Evolutionary conservation across 2,329 filamentous ascomycete genomes (phyloP), one percentile per base, ranked within the genome.

Genomic region (Monosporascus sp.): DNA sequence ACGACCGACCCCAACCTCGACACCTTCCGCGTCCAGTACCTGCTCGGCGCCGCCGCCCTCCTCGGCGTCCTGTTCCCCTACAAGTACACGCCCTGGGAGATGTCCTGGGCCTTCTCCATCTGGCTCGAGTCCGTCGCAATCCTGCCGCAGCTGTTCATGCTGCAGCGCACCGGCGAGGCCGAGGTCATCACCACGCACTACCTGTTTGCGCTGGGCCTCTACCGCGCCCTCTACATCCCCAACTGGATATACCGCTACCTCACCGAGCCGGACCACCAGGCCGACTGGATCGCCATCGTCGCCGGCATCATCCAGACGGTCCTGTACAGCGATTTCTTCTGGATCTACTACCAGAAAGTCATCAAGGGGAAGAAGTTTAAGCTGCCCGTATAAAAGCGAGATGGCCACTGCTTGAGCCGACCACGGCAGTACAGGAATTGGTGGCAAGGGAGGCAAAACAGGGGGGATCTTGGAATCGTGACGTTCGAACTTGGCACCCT

Each of bases 161-260:
- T 99, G 59, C 94, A 99, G 76, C 82, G 94, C 65, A 99, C 94
- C 0, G 95, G 94, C 61, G 93, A 97, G 76, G 95, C 94, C 11
- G 94, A 99, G 76, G 97, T 94, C n/a, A 99, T 99, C 68, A 99
- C 94, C 14, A 96, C 92, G 1, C 93, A 99, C 74, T 99, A 99
- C 72, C 82, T 99, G 43, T 96, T 96, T 68, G 93, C 95, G 16
- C 79, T 99, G 38, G 94, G 94, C 37, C 78, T 87, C 58, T 99
- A 99, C 77, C 82, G 94, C 53, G 90, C 92, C 3, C 79, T 99
- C 53, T 99, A 99, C 74, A 99, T 99, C 63, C 94, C 94, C 61
- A 99, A 99, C 76, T 99, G 94, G 94, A 85, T 97, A 65, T 97
- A 90, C 74, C 81, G 94, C 52, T 97, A 93, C 74, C 82, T 89